Evolutionary conservation across 306 rosid species (phyloP), one percentile per base, ranked within the genome.

Genomic region (Parietaria judaica): DNA sequence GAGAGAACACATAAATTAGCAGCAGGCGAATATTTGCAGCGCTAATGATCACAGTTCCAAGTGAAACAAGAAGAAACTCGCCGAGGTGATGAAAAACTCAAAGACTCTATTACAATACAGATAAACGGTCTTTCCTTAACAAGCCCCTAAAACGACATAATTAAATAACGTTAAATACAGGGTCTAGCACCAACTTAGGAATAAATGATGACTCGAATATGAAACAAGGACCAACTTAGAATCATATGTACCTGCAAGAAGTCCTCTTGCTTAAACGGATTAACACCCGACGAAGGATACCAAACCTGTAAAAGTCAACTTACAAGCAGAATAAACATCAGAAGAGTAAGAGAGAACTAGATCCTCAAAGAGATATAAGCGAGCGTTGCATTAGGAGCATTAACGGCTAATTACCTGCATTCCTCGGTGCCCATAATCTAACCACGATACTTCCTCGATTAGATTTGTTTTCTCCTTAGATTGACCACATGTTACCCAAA

Each of bases 401-500:
- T 61, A 38, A 65, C 71, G 67, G 71, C 65, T 67, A 72, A 78
- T 81, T 80, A 91, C 98, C 98, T 92, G 98, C 96, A 92, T 86
- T 58, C 98, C 98, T 36, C 95, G 87, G 51, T 92, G 95, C 66
- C 98, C 98, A 68, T 92, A 92, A 80, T 92, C 98, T 74, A 92
- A 76, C 96, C 98, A 92, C 17, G 98, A 88, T 77, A 92, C 98
- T 74, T 92, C 98, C 84, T 92, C 98, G 58, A 92, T 88, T 64
- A 92, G 79, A 83, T 88, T 92, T 61, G 81, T 66, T 76, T 85
- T 92, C 73, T 92, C 98, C 85, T 88, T 96, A 15, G 85, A 92
- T 66, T 83, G 92, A 70, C 96, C 98, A 74, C 98, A 92, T 51
- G 98, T 92, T 64, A 92, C 98, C 98, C 98, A 92, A 81, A 92